phyloP scores from a whole-genome alignment of 2,329 filamentous ascomycete species.

The Diaporthe amygdali region DNA sequence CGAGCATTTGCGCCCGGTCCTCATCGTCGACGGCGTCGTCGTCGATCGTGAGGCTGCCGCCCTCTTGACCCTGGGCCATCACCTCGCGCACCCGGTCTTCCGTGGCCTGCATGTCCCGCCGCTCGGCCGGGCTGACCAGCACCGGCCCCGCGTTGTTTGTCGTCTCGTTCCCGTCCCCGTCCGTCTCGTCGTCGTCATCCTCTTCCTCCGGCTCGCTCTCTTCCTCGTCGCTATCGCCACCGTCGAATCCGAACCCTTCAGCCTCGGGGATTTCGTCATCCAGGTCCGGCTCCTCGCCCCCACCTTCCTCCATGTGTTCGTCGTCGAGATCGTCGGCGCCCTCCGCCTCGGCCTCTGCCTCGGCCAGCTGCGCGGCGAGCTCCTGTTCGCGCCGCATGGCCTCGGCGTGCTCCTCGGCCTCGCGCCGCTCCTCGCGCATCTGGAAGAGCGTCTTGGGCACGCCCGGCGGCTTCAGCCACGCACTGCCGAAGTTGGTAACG shows the following conservation, averaged over 20 bases:
- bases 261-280: slow-evolving; percentile 78
- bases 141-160: slow-evolving; percentile 35
- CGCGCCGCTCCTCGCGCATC: slow-evolving; percentile 85
- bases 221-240: slow-evolving; percentile 45
- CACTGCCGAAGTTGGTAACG: slow-evolving; percentile 84
- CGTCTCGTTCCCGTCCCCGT: slow-evolving; percentile 40
- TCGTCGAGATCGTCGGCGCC: slow-evolving; percentile 36
- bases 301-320: slow-evolving; percentile 47
- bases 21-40: slow-evolving; percentile 62
- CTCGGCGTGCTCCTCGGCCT: slow-evolving; percentile 85
- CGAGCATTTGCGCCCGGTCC: slow-evolving; percentile 62
- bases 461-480: slow-evolving; percentile 90
- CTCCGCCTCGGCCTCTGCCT: slow-evolving; percentile 59
- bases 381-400: slow-evolving; percentile 73
- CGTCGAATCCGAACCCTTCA: slow-evolving; percentile 59
- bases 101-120: slow-evolving; percentile 53
- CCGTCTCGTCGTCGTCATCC: slow-evolving; percentile 47
- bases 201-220: slow-evolving; percentile 48
- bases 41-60: slow-evolving; percentile 49
- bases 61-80: slow-evolving; percentile 55
- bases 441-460: slow-evolving; percentile 89
- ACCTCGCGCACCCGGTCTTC: slow-evolving; percentile 69
- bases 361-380: slow-evolving; percentile 75
- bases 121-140: slow-evolving; percentile 35
- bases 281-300: slow-evolving; percentile 60